Conservation (phyloP, 2,329 filamentous ascomycete species). For the Bipolaris cookei region DNA sequence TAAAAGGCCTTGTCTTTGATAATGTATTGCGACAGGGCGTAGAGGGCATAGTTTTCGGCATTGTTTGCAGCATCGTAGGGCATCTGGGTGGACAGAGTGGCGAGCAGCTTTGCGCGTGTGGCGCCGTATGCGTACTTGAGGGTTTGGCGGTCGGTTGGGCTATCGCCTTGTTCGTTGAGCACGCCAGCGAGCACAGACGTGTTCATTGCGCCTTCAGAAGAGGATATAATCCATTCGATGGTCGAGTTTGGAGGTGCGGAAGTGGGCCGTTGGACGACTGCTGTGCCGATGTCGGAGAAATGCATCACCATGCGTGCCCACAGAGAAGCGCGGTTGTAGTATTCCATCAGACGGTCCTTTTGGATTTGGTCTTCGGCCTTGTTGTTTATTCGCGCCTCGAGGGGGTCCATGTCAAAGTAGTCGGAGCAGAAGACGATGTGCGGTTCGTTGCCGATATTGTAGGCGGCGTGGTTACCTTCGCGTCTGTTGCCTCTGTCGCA, state of each 20-base stretch:
- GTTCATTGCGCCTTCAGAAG: slow-evolving; percentile 37
- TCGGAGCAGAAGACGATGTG: slow-evolving; percentile 43
- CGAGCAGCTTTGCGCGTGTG: slow-evolving; percentile 41
- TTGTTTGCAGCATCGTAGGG: slow-evolving; percentile 45
- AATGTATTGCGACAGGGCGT: slow-evolving; percentile 42
- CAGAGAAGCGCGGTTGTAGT: slow-evolving; percentile 44
- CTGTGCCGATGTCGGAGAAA: slow-evolving; percentile 37
- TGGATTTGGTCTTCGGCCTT: slow-evolving; percentile 31
- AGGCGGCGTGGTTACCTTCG: slow-evolving; percentile 41
- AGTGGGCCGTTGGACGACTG: slow-evolving; percentile 30
- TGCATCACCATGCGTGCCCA: slow-evolving; percentile 49
- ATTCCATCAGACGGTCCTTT: slow-evolving; percentile 34
- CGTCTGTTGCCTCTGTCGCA: slow-evolving; percentile 36
- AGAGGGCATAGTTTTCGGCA: slow-evolving; percentile 45
- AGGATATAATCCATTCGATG: slow-evolving; percentile 28
- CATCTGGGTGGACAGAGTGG: slow-evolving; percentile 39
- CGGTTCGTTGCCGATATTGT: slow-evolving; percentile 47
- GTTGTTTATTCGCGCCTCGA: slow-evolving; percentile 34
- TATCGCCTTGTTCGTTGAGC: slow-evolving; percentile 33
- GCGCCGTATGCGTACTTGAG: slow-evolving; percentile 46
- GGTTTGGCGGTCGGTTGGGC: slow-evolving; percentile 27
- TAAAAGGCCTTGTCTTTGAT: slow-evolving; percentile 38
- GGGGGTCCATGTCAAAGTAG: slow-evolving; percentile 37
- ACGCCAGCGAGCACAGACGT: slow-evolving; percentile 44
- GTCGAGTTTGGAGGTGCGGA: slow-evolving; percentile 26